Percentiles rank a stretch among this genome's conserved stretches.
Conservation (phyloP, 768 basidiomycete species). For the Suillus decipiens region DNA sequence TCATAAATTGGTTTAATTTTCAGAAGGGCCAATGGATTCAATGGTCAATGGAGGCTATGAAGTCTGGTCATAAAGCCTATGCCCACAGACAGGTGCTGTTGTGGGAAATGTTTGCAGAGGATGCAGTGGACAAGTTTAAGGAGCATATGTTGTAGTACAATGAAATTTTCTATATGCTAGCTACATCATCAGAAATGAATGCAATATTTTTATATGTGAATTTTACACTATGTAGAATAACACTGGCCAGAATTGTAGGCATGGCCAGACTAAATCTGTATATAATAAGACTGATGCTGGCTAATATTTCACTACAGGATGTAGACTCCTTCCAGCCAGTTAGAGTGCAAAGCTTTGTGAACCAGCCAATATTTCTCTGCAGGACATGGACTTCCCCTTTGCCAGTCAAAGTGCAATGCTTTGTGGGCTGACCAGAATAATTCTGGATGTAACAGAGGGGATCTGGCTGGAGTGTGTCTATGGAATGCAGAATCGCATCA, state of each 20-base stretch:
- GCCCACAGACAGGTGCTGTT: constrained; percentile 2
- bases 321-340: not conserved
- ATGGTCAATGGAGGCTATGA: not conserved
- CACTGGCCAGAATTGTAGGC: not conserved
- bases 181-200: too few relatives aligned
- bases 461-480: too few relatives aligned
- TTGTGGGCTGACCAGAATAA: not conserved
- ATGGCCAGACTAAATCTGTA: too few relatives aligned
- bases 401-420: too few relatives aligned
- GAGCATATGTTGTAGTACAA: not conserved
- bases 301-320: not conserved
- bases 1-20: constrained; percentile 14
- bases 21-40: not conserved
- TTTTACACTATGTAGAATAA: not conserved
- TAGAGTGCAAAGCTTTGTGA: not conserved
- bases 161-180: not conserved
- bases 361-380: not conserved
- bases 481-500: too few relatives aligned
- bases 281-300: not conserved
- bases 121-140: constrained; percentile 8
- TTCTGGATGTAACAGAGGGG: too few relatives aligned
- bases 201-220: too few relatives aligned
- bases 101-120: not conserved
- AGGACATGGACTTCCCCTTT: too few relatives aligned
- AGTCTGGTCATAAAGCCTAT: constrained; percentile 5